These are phyloP conservation scores for Begonia peltatifolia DNA, from an alignment of 306 rosid species.

Conservation along the genomic window DNA sequence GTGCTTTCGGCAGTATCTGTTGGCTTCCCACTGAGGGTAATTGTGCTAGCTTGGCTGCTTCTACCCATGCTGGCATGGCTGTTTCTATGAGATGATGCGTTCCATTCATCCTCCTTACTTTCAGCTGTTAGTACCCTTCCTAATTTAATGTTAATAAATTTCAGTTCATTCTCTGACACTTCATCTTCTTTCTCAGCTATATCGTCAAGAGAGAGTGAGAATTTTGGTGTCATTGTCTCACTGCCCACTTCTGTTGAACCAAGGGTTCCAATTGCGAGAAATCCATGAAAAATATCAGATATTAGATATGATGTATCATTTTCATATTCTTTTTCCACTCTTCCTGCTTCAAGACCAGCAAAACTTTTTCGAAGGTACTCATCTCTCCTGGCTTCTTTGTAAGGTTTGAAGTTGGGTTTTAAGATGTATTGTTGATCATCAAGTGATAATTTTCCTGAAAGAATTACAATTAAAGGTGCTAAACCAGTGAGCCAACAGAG, in stretches of 20 bases:
- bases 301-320: slow-evolving; percentile 32
- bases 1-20: slow-evolving; percentile 26
- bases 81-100: slow-evolving; percentile 54
- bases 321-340: slow-evolving; percentile 18
- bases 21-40: slow-evolving; percentile 62
- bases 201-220: slow-evolving; percentile 46
- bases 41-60: slow-evolving; percentile 61
- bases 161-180: slow-evolving; percentile 24
- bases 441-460: slow-evolving; percentile 54
- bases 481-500: too few relatives aligned
- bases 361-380: slow-evolving; percentile 27
- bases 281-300: slow-evolving; percentile 66
- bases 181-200: slow-evolving; percentile 68
- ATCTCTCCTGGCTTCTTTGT: slow-evolving; percentile 35
- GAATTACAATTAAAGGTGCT: background rate
- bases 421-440: slow-evolving; percentile 57
- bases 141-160: slow-evolving; percentile 42
- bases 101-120: slow-evolving; percentile 44
- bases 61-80: slow-evolving; percentile 70
- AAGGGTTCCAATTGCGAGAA: slow-evolving; percentile 74
- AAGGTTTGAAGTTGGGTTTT: slow-evolving; percentile 30
- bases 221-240: slow-evolving; percentile 56
- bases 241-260: slow-evolving; percentile 39
- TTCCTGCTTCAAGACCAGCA: too few relatives aligned
- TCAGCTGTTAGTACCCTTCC: slow-evolving; percentile 67